These are phyloP conservation scores for Pseudofabraea citricarpa DNA, from an alignment of 2,329 filamentous ascomycete genomes.

Conservation along the genomic window DNA sequence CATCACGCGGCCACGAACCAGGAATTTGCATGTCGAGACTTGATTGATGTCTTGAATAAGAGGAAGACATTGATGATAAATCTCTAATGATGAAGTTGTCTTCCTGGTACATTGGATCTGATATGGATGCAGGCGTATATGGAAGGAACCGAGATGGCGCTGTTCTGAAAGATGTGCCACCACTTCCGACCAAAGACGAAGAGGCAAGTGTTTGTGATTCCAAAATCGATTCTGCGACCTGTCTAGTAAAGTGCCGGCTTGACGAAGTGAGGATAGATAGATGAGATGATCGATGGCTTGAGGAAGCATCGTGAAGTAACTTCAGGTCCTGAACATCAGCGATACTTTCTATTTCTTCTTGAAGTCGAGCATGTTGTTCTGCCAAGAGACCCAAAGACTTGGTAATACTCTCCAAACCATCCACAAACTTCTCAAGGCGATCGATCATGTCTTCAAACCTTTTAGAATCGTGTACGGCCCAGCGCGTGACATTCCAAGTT, in stretches of 20 bases:
- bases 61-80: no score
- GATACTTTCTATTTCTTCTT: slow-evolving; percentile 15
- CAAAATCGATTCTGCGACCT: slow-evolving; percentile 2
- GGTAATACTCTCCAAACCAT: slow-evolving; percentile 20
- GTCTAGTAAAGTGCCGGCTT: slow-evolving; percentile 5
- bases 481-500: slow-evolving; percentile 16
- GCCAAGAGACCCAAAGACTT: slow-evolving; percentile 12
- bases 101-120: no score
- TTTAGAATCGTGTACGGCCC: slow-evolving; percentile 15
- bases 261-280: slow-evolving; percentile 13
- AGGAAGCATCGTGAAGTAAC: slow-evolving; percentile 14
- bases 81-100: no score
- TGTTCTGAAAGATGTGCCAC: background rate
- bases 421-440: slow-evolving; percentile 14
- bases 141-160: no score
- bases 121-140: no score
- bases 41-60: no score
- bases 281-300: slow-evolving; percentile 3
- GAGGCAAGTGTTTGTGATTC: background rate
- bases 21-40: no score
- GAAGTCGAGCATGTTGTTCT: slow-evolving; percentile 11
- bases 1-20: no score
- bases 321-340: slow-evolving; percentile 16
- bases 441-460: slow-evolving; percentile 17
- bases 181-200: background rate